Percentiles rank a stretch among this genome's conserved stretches.
Evolutionary conservation across 331 rosid genomes (phyloP).

Genomic region (Saraca asoca): DNA sequence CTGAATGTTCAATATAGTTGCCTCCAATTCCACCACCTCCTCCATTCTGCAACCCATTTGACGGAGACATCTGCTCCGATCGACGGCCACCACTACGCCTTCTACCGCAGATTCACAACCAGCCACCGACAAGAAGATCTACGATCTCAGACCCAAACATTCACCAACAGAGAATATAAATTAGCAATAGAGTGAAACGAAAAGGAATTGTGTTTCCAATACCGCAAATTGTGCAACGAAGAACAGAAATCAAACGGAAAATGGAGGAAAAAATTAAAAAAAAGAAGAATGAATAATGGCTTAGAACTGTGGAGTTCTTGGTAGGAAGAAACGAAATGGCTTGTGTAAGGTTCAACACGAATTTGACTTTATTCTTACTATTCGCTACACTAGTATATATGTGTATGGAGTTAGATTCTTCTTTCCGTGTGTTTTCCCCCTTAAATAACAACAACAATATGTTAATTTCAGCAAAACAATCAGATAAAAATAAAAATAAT

Average conservation of each 20-base stretch:
- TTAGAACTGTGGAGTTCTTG: slow-evolving; percentile 16
- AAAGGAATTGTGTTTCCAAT: background rate
- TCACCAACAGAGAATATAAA: slow-evolving; percentile 20
- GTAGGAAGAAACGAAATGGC: background rate
- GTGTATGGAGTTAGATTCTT: no score
- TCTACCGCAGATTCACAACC: slow-evolving; percentile 1
- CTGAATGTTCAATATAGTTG: slow-evolving; percentile 68
- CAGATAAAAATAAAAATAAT: no score
- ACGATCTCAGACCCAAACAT: slow-evolving; percentile 31
- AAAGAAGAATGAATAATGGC: slow-evolving; percentile 3
- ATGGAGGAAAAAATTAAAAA: slow-evolving; percentile 6
- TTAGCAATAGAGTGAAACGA: background rate
- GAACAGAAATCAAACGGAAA: slow-evolving; percentile 27
- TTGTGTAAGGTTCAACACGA: slow-evolving; percentile 17
- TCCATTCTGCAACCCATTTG: slow-evolving; percentile 46
- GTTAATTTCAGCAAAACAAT: background rate
- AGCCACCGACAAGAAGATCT: slow-evolving; percentile 50
- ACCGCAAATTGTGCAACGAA: slow-evolving; percentile 45
- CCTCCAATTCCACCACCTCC: slow-evolving; percentile 38
- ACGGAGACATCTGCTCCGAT: slow-evolving; percentile 61
- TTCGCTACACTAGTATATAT: background rate
- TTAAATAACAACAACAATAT: background rate
- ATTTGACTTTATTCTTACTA: slow-evolving; percentile 32
- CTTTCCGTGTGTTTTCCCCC: background rate
- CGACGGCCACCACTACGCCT: background rate